A percentile compares a stretch with the other conserved stretches of the same genome.
phyloP scores from a whole-genome alignment of 768 basidiomycete species.

The Phaeolepiota aurea region DNA sequence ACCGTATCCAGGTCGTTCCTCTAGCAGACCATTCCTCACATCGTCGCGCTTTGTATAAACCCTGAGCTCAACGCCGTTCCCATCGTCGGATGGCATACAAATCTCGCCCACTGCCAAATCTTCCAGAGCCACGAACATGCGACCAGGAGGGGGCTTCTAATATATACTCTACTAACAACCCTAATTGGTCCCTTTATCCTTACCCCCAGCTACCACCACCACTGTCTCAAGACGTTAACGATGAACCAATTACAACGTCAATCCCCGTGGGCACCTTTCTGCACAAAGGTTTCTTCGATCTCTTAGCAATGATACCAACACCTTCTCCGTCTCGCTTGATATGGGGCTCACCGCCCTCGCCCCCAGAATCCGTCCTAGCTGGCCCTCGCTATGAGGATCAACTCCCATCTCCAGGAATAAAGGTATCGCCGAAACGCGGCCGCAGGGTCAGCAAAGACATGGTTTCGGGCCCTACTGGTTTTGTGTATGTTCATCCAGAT shows the following conservation, averaged over 20 bases:
- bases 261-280: slow-evolving; percentile 65
- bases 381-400: slow-evolving; percentile 68
- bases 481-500: slow-evolving; percentile 53
- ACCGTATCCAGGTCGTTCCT: no score
- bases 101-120: slow-evolving; percentile 18
- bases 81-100: slow-evolving; percentile 14
- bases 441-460: slow-evolving; percentile 80
- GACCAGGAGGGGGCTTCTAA: slow-evolving; percentile 16
- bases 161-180: slow-evolving; percentile 21
- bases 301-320: slow-evolving; percentile 70
- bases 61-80: no score
- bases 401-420: slow-evolving; percentile 17
- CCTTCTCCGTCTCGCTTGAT: slow-evolving; percentile 60
- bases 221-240: slow-evolving; percentile 27
- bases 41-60: no score
- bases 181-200: slow-evolving; percentile 30
- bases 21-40: no score
- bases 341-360: slow-evolving; percentile 34
- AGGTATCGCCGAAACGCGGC: slow-evolving; percentile 39
- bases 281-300: slow-evolving; percentile 88
- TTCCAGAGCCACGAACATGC: slow-evolving; percentile 16
- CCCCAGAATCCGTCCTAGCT: slow-evolving; percentile 37
- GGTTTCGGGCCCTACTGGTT: slow-evolving; percentile 77
- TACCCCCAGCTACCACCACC: slow-evolving; percentile 28
- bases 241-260: slow-evolving; percentile 33